phyloP scores from a whole-genome alignment of 805 yeast species.

The Candida adriatica region DNA sequence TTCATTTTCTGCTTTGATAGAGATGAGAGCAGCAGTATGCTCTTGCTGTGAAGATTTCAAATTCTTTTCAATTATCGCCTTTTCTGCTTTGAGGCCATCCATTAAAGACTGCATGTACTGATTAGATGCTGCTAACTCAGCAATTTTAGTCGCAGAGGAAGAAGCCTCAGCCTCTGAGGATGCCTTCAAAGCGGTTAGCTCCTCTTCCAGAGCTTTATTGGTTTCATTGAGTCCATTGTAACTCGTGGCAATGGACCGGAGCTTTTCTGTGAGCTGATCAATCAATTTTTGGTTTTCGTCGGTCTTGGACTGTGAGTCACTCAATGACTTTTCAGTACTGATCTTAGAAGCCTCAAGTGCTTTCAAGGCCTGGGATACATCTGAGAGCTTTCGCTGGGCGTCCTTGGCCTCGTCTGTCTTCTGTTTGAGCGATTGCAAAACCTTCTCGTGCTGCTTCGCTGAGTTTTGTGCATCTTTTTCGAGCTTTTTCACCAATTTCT shows the following conservation, averaged over 20 bases:
- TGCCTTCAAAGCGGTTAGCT: conserved; percentile 8
- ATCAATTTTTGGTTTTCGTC: conserved; percentile 29
- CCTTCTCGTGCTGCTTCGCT: conserved; percentile 18
- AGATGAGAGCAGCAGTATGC: conserved; percentile 1
- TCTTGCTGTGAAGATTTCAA: conserved; percentile 1
- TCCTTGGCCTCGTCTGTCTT: conserved; percentile 11
- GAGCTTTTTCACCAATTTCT: conserved; percentile 33
- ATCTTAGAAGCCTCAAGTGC: conserved; percentile 1
- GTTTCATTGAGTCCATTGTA: conserved; percentile 24
- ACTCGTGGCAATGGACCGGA: conserved; percentile 34
- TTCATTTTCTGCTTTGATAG: conserved; percentile 5
- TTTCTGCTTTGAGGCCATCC: conserved; percentile 10
- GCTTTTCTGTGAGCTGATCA: conserved; percentile 37
- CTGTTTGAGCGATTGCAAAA: conserved; percentile 14
- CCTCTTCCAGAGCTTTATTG: conserved; percentile 16
- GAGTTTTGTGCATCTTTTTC: conserved; percentile 26
- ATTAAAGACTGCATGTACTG: conserved; percentile 4
- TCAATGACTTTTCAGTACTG: conserved; percentile 18
- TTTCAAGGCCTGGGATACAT: conserved; percentile 2
- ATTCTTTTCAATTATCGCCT: conserved; percentile 1
- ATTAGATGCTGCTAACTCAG: conserved; percentile 9
- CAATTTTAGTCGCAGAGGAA: conserved; percentile 9
- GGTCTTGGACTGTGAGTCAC: conserved; percentile 21
- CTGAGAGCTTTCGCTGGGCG: conserved; percentile 10
- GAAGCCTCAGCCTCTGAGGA: conserved; percentile 12